A percentile compares a stretch with the other conserved stretches of the same genome.
Evolutionary conservation across 2,329 filamentous ascomycete genomes (phyloP).

Genomic region (Cyphellophora europaea): DNA sequence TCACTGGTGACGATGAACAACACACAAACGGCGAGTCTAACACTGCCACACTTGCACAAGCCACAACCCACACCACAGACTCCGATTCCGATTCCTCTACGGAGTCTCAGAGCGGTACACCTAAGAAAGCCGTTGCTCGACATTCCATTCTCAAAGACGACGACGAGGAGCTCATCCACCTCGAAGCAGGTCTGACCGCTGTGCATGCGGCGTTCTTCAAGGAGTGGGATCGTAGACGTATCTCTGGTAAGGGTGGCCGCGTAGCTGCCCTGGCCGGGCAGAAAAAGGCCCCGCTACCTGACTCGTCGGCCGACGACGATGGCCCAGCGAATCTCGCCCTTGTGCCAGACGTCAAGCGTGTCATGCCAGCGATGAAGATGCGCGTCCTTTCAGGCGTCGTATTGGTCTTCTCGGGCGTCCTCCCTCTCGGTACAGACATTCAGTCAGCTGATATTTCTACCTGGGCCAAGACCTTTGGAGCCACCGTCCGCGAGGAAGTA

Average conservation of each 20-base stretch:
- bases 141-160: constrained; percentile 82
- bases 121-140: constrained; percentile 35
- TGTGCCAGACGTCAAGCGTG: constrained; percentile 74
- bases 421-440: constrained; percentile 72
- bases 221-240: constrained; percentile 57
- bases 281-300: constrained; percentile 16
- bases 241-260: constrained; percentile 27
- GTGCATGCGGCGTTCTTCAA: constrained; percentile 77
- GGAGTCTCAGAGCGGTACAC: constrained; percentile 20
- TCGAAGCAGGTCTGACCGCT: constrained; percentile 65
- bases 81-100: constrained; percentile 25
- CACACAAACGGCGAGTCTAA: constrained; percentile 27
- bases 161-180: constrained; percentile 68
- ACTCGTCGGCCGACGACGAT: constrained; percentile 9
- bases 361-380: constrained; percentile 76
- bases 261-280: constrained; percentile 26
- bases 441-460: constrained; percentile 76
- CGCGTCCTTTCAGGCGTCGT: constrained; percentile 64
- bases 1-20: constrained; percentile 14
- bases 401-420: constrained; percentile 82
- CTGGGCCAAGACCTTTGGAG: constrained; percentile 81
- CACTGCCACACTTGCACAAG: constrained; percentile 13
- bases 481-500: constrained; percentile 40
- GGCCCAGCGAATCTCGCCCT: constrained; percentile 38
- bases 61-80: constrained; percentile 27